phyloP scores from a whole-genome alignment of 345 rosid species.

The Sonneratia alba region DNA sequence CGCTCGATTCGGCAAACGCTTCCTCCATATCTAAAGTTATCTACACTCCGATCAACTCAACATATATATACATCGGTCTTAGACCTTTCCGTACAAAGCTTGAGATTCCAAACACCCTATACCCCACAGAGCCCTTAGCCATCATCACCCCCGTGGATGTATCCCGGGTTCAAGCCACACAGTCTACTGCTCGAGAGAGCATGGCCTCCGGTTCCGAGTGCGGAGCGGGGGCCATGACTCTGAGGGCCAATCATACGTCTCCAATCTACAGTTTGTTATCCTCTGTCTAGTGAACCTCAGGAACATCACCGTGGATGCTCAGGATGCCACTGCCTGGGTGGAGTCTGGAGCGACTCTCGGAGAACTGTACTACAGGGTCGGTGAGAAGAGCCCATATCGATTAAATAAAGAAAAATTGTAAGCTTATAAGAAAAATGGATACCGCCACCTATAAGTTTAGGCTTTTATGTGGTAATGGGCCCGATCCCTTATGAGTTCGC shows the following conservation, averaged over 20 bases:
- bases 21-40: conserved; percentile 7
- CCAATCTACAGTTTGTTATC: conserved; percentile 18
- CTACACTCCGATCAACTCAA: conserved; percentile 12
- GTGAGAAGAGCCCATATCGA: neutral
- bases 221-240: conserved; percentile 36
- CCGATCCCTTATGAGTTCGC: no score
- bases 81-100: conserved; percentile 12
- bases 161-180: conserved; percentile 23
- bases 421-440: no score
- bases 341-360: conserved; percentile 31
- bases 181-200: conserved; percentile 12
- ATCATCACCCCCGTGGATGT: conserved; percentile 16
- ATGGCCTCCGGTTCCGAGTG: conserved; percentile 10
- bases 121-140: conserved; percentile 17
- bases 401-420: no score
- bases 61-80: conserved; percentile 15
- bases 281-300: conserved; percentile 24
- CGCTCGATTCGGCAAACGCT: conserved; percentile 10
- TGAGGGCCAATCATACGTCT: conserved; percentile 26
- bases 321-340: conserved; percentile 21
- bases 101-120: conserved; percentile 11
- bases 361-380: conserved; percentile 23
- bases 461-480: no score
- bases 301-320: conserved; percentile 9
- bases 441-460: no score